Base-by-base conservation (phyloP, 2,329 filamentous ascomycete genomes). In the Aspergillus sp. region DNA sequence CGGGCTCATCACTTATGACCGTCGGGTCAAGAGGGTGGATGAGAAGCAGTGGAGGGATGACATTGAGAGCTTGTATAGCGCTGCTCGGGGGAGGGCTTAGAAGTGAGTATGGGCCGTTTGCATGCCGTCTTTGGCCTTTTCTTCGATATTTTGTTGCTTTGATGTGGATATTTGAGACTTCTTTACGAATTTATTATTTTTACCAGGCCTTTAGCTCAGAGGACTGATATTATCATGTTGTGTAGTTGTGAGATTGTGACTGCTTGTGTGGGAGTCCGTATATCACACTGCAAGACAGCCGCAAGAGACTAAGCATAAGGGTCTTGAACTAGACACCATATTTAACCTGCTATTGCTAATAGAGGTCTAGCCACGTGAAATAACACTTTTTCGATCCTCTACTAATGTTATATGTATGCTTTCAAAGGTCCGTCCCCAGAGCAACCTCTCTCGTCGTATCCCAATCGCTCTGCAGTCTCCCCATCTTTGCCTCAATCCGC, bases 1-100 rank as follows among this genome's bases (percentile, higher is more conserved):
- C 63, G 88, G 88, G 0, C 75, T 91, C 56, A 70, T 89, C 63
- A 89, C 87, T 0, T 89, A 89, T 64, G 87, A 90, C 69, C 82
- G 88, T 1, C 77, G 86, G 0, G 57, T 87, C 15, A 64, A 64
- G 34, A 77, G 87, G 1, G 81, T 83, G 4, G 75, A 89, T 57
- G 73, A 77, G 40, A 70, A 74, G 7, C 82, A 85, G 72, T 89
- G 87, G 87, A 80, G 77, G 64, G 68, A 67, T 0, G 86, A 88
- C 66, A 88, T 89, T 45, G 70, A 81, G 62, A 79, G 77, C 2
- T 67, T 89, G 15, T 89, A 87, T 65, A 77, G 83, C 44, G 83
- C 86, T 5, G 83, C 83, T 1, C 39, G 44, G 20, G 51, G 42
- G 15, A 40, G 51, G 34, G 51, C 33, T 19, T 12, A 37, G 34